Base-by-base conservation (phyloP, 352 stramenopile species). In the Phytophthora meadii region DNA sequence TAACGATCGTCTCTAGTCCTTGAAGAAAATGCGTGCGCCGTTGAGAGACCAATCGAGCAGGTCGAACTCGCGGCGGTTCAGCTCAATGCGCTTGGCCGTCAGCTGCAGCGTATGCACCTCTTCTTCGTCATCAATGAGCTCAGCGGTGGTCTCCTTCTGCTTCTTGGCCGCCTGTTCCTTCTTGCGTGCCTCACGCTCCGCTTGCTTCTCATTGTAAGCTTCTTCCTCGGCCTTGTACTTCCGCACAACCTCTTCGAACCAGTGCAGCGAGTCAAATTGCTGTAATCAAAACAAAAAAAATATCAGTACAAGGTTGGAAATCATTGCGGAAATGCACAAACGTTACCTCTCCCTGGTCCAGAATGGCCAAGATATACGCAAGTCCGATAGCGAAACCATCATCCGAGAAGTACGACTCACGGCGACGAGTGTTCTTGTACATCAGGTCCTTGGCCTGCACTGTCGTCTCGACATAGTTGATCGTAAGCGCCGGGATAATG, bases 401-500 rank as follows among this genome's bases (percentile, higher is more conserved):
- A 75, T 99, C 94, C 10, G 91, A 94, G 61, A 98, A 99, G 68
- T 98, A 99, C 39, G 93, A 97, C 74, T 98, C 94, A 22, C 88
- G 85, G n/a, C 84, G 82, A 6, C 88, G 83, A 22, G 92, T 97
- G 68, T 97, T 97, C 81, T 98, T 98, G 76, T 98, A 97, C 92
- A 98, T 98, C 44, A 97, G 82, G 68, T 98, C 95, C 73, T 98
- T 98, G 10, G 87, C 88, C 68, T 96, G 88, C 27, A 96, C 88
- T 30, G 86, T 93, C 17, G 85, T 95, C 65, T 96, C 88, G 44
- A 96, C 84, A 54, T 96, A 97, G 67, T 96, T 94, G 68, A 97
- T 93, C 14, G 86, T 95, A 45, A 97, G 71, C 22, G 92, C 87
- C 0, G 90, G 92, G 5, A 97, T 69, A 57, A 98, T 96, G 28